Percentiles rank a stretch among this genome's conserved stretches.
phyloP scores from a whole-genome alignment of 345 rosid genomes.

The Leavenworthia alabamica region DNA sequence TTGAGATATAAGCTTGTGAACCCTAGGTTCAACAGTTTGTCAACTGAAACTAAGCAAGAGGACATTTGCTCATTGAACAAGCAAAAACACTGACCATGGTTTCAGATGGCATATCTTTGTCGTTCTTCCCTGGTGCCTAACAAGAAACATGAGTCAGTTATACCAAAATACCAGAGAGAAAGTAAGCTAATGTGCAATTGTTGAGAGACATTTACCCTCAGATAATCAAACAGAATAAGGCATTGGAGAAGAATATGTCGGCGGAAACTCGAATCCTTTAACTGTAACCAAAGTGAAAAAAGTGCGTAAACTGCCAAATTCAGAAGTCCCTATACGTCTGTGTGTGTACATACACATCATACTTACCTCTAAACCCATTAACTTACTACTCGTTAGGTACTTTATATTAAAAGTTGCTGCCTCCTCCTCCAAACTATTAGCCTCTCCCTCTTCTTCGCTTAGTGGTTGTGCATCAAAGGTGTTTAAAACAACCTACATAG shows the following conservation, averaged over 20 bases:
- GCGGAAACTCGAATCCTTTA: slow-evolving; percentile 95
- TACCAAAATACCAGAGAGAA: slow-evolving; percentile 3
- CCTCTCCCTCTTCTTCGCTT: slow-evolving; percentile 94
- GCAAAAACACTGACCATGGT: slow-evolving; percentile 68
- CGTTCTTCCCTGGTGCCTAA: slow-evolving; percentile 93
- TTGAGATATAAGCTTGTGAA: neutral
- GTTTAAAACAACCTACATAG: slow-evolving; percentile 70
- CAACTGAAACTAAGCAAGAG: slow-evolving; percentile 13
- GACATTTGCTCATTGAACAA: slow-evolving; percentile 2
- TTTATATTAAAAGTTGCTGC: slow-evolving; percentile 87
- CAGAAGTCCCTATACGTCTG: neutral
- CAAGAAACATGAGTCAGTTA: slow-evolving; percentile 12
- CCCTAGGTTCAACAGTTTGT: too few species aligned
- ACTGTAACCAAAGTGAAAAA: slow-evolving; percentile 39
- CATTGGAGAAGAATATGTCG: slow-evolving; percentile 96
- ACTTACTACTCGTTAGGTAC: slow-evolving; percentile 93
- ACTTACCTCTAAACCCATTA: slow-evolving; percentile 94
- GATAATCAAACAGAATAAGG: slow-evolving; percentile 86
- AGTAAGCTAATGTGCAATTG: slow-evolving; percentile 1
- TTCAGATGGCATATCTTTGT: slow-evolving; percentile 87
- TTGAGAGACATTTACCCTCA: slow-evolving; percentile 52
- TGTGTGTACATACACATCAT: neutral
- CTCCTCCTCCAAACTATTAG: slow-evolving; percentile 89
- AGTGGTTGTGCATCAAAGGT: slow-evolving; percentile 96
- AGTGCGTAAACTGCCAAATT: slow-evolving; percentile 5